Evolutionary conservation across 2,329 filamentous ascomycete genomes (phyloP).

Genomic region (Talaromyces marneffei): DNA sequence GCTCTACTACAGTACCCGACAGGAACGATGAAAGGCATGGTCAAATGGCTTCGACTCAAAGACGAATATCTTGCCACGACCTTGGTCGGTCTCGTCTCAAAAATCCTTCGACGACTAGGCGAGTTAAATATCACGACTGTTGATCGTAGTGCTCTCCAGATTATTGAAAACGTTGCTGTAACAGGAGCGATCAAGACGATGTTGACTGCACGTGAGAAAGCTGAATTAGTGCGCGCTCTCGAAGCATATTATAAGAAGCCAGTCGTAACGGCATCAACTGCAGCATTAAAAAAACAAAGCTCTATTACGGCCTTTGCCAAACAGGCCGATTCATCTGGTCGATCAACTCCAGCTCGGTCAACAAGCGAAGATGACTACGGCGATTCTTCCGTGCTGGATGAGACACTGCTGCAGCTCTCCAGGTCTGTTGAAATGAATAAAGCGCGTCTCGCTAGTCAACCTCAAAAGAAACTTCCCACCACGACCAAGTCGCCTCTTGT

Average conservation of each 20-base stretch:
- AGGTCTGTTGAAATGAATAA: constrained; percentile 41
- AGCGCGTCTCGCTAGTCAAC: constrained; percentile 27
- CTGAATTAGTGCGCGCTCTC: constrained; percentile 64
- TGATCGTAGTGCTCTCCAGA: constrained; percentile 56
- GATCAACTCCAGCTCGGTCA: constrained; percentile 26
- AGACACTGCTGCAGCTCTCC: constrained; percentile 37
- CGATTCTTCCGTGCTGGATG: constrained; percentile 36
- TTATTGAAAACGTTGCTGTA: constrained; percentile 52
- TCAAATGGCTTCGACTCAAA: constrained; percentile 82
- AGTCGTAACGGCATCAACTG: constrained; percentile 38
- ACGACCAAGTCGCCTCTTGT: constrained; percentile 19
- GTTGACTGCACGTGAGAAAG: constrained; percentile 73
- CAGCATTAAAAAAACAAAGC: constrained; percentile 40
- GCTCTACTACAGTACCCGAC: constrained; percentile 61
- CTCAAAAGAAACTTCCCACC: constrained; percentile 25
- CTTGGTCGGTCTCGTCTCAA: constrained; percentile 74
- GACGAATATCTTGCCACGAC: constrained; percentile 80
- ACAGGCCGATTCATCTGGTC: constrained; percentile 31
- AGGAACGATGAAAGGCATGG: constrained; percentile 60
- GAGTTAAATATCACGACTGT: constrained; percentile 67
- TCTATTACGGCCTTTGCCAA: constrained; percentile 37
- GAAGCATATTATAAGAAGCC: constrained; percentile 48
- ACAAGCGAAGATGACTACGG: constrained; percentile 37
- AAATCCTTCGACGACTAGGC: constrained; percentile 74
- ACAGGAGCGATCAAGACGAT: constrained; percentile 66